Conservation (phyloP, 2,329 filamentous ascomycete species). For the Colletotrichum sidae region DNA sequence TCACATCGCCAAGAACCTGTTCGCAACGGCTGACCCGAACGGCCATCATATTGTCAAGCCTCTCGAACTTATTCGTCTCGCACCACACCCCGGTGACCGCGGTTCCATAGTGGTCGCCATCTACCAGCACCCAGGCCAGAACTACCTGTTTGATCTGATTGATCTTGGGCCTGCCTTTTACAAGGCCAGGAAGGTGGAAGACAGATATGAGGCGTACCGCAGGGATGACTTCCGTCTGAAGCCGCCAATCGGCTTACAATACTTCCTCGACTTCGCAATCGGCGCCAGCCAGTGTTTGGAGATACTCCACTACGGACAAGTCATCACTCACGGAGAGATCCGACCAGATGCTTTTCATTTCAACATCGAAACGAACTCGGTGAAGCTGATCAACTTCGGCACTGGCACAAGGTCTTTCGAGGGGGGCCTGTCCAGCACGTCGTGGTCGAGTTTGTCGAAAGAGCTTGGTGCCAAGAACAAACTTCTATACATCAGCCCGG, state of each 20-base stretch:
- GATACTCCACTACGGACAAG: conserved; percentile 88
- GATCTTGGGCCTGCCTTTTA: conserved; percentile 84
- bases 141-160: conserved; percentile 77
- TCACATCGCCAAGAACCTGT: conserved; percentile 81
- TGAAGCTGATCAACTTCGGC: conserved; percentile 87
- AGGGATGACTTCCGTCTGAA: conserved; percentile 61
- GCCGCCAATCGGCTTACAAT: conserved; percentile 75
- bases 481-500: conserved; percentile 90
- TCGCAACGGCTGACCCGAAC: conserved; percentile 76
- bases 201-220: conserved; percentile 59
- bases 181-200: conserved; percentile 63
- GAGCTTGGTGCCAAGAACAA: conserved; percentile 91
- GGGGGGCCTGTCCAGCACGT: conserved; percentile 85
- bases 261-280: conserved; percentile 91
- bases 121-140: conserved; percentile 81
- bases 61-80: conserved; percentile 81
- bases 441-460: conserved; percentile 86
- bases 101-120: conserved; percentile 81
- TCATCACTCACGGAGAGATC: conserved; percentile 90
- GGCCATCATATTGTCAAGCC: conserved; percentile 83
- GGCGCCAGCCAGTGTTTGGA: conserved; percentile 88
- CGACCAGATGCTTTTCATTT: conserved; percentile 93
- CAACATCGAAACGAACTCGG: conserved; percentile 74
- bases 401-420: conserved; percentile 90
- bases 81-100: conserved; percentile 75